These are phyloP conservation scores for Rhodamnia rubescens DNA, from an alignment of 345 rosid genomes.

Conservation along the genomic window DNA sequence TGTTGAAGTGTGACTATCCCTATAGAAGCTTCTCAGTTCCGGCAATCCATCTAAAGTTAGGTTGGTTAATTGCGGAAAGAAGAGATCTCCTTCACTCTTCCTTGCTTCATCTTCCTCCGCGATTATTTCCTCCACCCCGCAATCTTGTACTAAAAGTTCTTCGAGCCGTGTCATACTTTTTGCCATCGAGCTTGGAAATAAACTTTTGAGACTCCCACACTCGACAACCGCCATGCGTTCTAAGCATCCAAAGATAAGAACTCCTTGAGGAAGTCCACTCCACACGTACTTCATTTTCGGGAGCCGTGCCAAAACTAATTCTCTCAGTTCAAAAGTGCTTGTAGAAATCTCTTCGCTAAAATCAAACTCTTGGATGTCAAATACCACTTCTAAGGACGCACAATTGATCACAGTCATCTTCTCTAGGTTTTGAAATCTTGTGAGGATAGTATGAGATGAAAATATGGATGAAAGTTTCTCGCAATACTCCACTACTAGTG, in stretches of 20 bases:
- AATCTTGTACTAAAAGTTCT: accelerated
- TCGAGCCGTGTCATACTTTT: neutral
- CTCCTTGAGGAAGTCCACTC: neutral
- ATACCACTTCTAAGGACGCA: too few relatives aligned
- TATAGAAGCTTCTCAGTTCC: neutral
- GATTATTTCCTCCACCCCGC: neutral
- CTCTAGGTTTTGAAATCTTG: neutral
- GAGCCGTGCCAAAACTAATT: neutral
- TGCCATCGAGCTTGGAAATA: neutral
- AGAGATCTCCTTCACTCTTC: neutral
- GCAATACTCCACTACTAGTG: too few relatives aligned
- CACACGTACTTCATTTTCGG: neutral
- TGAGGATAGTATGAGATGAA: neutral
- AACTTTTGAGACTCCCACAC: neutral
- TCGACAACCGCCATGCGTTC: accelerated
- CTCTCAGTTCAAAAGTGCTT: neutral
- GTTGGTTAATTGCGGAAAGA: neutral
- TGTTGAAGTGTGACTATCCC: too few relatives aligned
- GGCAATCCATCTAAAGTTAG: neutral
- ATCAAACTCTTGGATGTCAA: neutral
- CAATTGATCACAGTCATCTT: neutral
- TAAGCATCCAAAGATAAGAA: neutral
- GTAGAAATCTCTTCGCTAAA: too few relatives aligned
- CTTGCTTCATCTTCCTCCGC: neutral
- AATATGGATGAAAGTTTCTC: too few relatives aligned